phyloP scores from a whole-genome alignment of 192 early-diverging fungal species.

The Coemansia sp. region DNA sequence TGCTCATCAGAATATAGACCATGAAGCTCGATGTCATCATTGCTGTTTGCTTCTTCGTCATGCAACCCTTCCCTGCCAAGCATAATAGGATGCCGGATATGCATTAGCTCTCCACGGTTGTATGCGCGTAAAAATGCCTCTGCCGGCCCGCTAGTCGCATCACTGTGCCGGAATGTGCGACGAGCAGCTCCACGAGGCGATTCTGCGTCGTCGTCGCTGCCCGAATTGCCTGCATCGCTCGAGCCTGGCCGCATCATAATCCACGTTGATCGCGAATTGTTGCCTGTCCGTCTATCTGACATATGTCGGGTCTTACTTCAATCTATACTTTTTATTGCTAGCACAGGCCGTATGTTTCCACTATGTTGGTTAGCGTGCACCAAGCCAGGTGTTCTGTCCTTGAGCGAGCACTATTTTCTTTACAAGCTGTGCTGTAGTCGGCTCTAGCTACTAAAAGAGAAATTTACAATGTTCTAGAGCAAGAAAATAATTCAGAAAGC shows the following conservation, averaged over 20 bases:
- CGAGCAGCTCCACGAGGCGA: background rate
- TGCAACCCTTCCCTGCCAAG: background rate
- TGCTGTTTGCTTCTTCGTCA: background rate
- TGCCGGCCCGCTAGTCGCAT: background rate
- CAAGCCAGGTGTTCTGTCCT: too few species aligned
- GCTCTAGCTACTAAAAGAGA: too few species aligned
- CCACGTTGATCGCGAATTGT: constrained; percentile 39
- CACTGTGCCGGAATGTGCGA: background rate
- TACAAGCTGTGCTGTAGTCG: too few species aligned
- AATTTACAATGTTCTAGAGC: too few species aligned
- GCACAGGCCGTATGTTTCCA: too few species aligned
- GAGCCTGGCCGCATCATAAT: constrained; percentile 22
- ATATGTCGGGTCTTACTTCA: background rate
- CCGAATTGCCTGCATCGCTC: background rate
- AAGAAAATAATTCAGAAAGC: too few species aligned
- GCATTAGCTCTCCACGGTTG: constrained; percentile 3
- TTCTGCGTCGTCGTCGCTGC: background rate
- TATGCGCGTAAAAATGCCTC: constrained; percentile 1
- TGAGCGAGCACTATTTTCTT: too few species aligned
- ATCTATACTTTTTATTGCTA: too few species aligned
- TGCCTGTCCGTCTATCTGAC: constrained; percentile 22
- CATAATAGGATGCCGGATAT: background rate
- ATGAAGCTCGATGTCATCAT: background rate
- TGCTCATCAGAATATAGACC: background rate
- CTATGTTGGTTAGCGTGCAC: too few species aligned